These are phyloP conservation scores for Phytophthora brassicae DNA, from an alignment of 352 stramenopile species.

Conservation along the genomic window DNA sequence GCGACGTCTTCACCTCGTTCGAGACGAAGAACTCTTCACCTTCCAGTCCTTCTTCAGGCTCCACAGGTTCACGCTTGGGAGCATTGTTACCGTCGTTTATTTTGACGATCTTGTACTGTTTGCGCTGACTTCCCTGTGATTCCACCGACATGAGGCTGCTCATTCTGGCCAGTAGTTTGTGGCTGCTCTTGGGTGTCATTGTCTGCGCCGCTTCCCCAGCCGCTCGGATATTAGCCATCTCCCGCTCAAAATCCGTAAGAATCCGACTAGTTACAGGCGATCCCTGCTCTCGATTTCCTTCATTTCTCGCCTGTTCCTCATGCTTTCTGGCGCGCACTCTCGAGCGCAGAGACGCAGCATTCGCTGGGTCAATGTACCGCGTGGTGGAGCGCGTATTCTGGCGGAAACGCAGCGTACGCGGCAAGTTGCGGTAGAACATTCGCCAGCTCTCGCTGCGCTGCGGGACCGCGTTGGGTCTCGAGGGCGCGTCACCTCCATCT, in stretches of 20 bases:
- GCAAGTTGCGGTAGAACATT: constrained; percentile 70
- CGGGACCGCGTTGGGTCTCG: too few species aligned
- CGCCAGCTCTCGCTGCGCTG: constrained; percentile 49
- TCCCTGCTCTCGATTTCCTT: constrained; percentile 20
- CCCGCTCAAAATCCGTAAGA: constrained; percentile 57
- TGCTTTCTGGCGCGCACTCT: constrained; percentile 51
- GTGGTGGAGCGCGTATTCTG: constrained; percentile 78
- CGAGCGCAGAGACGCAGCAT: constrained; percentile 59
- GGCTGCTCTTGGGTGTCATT: constrained; percentile 37
- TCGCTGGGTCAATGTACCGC: constrained; percentile 73
- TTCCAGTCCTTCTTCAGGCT: constrained; percentile 10
- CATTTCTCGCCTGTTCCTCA: constrained; percentile 49
- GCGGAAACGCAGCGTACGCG: constrained; percentile 67
- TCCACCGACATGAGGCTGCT: constrained; percentile 69
- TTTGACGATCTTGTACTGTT: constrained; percentile 74
- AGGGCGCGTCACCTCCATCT: constrained; percentile 29
- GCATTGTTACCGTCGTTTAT: constrained; percentile 62
- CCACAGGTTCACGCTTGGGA: constrained; percentile 18
- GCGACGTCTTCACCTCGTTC: constrained; percentile 84
- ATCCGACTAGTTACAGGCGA: constrained; percentile 28
- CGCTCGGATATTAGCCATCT: constrained; percentile 38
- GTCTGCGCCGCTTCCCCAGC: constrained; percentile 2
- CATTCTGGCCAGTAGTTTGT: constrained; percentile 36
- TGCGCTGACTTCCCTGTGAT: constrained; percentile 36
- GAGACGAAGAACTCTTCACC: constrained; percentile 56